Base-by-base conservation (phyloP, 139 green algal species). In the Micractinium sp. region DNA sequence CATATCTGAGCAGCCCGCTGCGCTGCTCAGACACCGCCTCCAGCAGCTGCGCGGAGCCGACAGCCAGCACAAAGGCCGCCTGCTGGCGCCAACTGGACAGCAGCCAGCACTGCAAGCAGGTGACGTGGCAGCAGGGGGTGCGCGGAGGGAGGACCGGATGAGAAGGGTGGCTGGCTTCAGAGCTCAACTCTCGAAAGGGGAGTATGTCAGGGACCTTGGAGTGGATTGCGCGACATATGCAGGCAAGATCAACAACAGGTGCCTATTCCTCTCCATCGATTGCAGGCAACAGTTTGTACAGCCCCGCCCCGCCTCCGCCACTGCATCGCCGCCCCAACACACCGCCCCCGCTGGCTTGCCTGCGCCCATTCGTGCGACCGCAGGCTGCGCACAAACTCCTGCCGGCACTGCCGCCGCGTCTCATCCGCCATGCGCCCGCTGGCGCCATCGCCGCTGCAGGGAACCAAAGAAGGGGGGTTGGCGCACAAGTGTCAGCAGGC, bases 1-100 rank as follows among this genome's bases (percentile, higher is more conserved):
- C 88, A 78, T 95, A 96, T 0, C 86, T 75, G 63, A 97, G 91
- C 75, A 96, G 91, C 27, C 79, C 77, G 41, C 81, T 56, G 27
- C 87, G 71, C 25, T 85, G 77, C 16, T 71, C 35, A 16, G 76
- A 36, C 53, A 85, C 61, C 29, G 91, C 85, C 67, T 85, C 78
- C 69, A 94, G 74, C 90, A 94, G 76, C 91, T 71, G 89, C 5
- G 85, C 91, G 13, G 53, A 73, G 86, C 73, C 23, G 23, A 88
- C 67, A 0, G 81, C 39, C 63, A 92, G 77, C 74, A 88, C 73
- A 60, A 86, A 69, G 47, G 87, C 81, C 25, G 80, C 80, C 66
- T 90, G 67, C 33, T 82, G 86, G 82, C 94, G 92, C 93, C 88
- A 91, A 60, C 87, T 85, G 41, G 85, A 56, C 82, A 91, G 90